Percentiles rank a stretch among this genome's conserved stretches.
These are phyloP conservation scores for Apiotrichum porosum DNA, from an alignment of 1,284 basidiomycete species.

Conservation along the genomic window DNA sequence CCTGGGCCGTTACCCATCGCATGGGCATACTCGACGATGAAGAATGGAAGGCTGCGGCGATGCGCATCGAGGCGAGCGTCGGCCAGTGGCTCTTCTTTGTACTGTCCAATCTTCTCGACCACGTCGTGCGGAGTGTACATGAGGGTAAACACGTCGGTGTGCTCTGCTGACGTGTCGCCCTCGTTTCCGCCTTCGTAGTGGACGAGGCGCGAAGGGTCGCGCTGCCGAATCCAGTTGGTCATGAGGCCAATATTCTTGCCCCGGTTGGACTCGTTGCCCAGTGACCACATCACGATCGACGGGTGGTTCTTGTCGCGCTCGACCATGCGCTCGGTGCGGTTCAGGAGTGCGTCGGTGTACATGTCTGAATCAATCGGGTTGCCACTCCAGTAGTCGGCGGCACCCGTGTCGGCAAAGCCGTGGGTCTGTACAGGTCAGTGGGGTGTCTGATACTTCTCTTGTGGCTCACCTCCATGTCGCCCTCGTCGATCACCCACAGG, in stretches of 20 bases:
- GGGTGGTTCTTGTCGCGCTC: conserved; percentile 33
- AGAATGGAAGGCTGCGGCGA: conserved; percentile 16
- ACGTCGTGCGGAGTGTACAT: conserved; percentile 22
- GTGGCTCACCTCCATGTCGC: conserved; percentile 16
- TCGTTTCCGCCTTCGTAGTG: conserved; percentile 38
- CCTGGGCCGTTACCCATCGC: conserved; percentile 31
- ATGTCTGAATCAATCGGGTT: conserved; percentile 10
- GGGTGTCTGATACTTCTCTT: not conserved
- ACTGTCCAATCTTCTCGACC: conserved; percentile 15
- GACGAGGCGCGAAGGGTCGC: conserved; percentile 20
- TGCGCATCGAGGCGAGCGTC: not conserved
- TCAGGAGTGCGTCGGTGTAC: conserved; percentile 18
- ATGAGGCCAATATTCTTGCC: conserved; percentile 24
- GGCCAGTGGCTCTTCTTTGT: not conserved
- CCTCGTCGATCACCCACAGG: conserved; percentile 27
- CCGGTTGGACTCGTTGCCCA: conserved; percentile 27
- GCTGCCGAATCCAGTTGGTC: conserved; percentile 15
- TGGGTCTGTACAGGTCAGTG: too few species aligned
- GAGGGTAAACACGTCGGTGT: conserved; percentile 21
- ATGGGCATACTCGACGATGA: conserved; percentile 25
- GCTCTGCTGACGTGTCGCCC: conserved; percentile 13
- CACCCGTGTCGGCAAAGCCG: conserved; percentile 19
- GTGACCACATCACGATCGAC: conserved; percentile 24
- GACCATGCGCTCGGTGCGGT: conserved; percentile 18
- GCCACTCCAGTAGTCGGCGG: conserved; percentile 10